These are phyloP conservation scores for Luvunga scandens DNA, from an alignment of 345 rosid species.

Conservation along the genomic window DNA sequence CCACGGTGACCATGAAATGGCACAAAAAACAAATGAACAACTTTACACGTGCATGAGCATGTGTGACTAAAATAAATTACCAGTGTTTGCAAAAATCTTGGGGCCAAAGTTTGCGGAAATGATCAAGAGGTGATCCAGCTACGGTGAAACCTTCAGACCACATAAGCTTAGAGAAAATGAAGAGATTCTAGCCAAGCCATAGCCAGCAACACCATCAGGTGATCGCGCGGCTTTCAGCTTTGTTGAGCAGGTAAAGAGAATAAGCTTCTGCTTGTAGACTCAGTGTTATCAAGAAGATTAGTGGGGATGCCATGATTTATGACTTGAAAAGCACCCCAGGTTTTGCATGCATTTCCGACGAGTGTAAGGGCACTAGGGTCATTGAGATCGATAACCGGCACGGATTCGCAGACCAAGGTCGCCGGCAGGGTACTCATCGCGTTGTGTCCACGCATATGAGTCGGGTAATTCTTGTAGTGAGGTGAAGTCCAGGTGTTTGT, in stretches of 20 bases:
- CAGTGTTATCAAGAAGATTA: slow-evolving; percentile 43
- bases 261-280: slow-evolving; percentile 39
- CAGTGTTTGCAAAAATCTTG: slow-evolving; percentile 52
- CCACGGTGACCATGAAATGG: not conserved
- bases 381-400: slow-evolving; percentile 68
- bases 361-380: slow-evolving; percentile 45
- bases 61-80: slow-evolving; percentile 40
- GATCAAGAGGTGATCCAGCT: slow-evolving; percentile 66
- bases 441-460: slow-evolving; percentile 65
- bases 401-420: slow-evolving; percentile 25
- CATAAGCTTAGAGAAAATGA: slow-evolving; percentile 81
- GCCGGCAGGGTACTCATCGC: slow-evolving; percentile 31
- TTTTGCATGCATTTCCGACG: slow-evolving; percentile 69
- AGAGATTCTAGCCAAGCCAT: slow-evolving; percentile 75
- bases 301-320: slow-evolving; percentile 68
- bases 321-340: slow-evolving; percentile 82
- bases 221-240: slow-evolving; percentile 66
- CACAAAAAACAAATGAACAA: not conserved
- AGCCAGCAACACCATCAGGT: slow-evolving; percentile 73
- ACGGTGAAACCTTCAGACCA: slow-evolving; percentile 99
- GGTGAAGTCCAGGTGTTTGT: slow-evolving; percentile 51
- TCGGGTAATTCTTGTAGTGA: slow-evolving; percentile 70
- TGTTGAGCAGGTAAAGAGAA: slow-evolving; percentile 59
- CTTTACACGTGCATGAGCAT: slow-evolving; percentile 24
- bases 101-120: slow-evolving; percentile 87